These are phyloP conservation scores for Glycine latifolia DNA, from an alignment of 306 rosid species.

Conservation along the genomic window DNA sequence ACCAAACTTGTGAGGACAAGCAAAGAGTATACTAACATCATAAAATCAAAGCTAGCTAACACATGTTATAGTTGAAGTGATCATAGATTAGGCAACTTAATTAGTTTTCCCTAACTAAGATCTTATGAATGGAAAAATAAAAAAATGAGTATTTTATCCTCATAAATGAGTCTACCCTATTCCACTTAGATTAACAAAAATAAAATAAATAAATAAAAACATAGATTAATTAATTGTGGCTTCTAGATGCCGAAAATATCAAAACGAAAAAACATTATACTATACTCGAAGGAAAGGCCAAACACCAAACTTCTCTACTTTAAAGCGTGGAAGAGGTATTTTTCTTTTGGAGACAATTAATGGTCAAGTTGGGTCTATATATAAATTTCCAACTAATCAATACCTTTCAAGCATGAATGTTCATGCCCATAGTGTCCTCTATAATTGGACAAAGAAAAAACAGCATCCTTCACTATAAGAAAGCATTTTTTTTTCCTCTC, in stretches of 20 bases:
- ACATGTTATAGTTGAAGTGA: not conserved
- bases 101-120: not conserved
- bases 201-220: not conserved
- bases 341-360: conserved; percentile 15
- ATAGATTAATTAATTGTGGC: not conserved
- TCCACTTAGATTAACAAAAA: not conserved
- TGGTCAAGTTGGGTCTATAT: conserved; percentile 2
- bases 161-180: not conserved
- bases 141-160: not conserved
- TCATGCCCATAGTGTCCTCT: conserved; percentile 7
- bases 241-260: not conserved
- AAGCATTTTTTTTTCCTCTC: not conserved
- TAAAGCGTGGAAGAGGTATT: not conserved
- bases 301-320: conserved; percentile 19
- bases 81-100: not conserved
- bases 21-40: not conserved
- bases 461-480: not conserved
- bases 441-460: conserved; percentile 17
- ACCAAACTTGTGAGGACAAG: not conserved
- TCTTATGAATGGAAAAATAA: not conserved
- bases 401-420: not conserved
- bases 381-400: conserved; percentile 3
- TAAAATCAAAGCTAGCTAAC: not conserved
- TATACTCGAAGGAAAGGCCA: conserved; percentile 22
- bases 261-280: conserved; percentile 1